Evolutionary conservation across 495 filamentous ascomycete species (phyloP).

Genomic region (Penicilliopsis zonata): DNA sequence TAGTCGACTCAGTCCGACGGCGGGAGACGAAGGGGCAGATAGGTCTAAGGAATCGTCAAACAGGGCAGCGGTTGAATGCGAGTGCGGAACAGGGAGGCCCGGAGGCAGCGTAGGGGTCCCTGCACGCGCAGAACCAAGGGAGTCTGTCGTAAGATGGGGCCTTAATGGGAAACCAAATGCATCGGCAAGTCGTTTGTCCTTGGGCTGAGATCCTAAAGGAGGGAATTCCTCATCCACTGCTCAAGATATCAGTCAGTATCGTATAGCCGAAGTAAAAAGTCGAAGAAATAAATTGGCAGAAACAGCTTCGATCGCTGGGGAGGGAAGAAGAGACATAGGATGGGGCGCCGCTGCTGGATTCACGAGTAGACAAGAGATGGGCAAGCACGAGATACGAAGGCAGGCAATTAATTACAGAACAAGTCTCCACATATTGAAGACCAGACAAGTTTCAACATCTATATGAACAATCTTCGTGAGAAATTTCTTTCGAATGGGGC

Average conservation of each 20-base stretch:
- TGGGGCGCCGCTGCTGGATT: neutral
- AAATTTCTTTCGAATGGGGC: constrained; percentile 41
- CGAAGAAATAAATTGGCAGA: constrained; percentile 1
- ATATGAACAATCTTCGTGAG: constrained; percentile 38
- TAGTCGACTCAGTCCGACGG: constrained; percentile 16
- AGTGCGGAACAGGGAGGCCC: constrained; percentile 47
- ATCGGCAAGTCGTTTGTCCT: constrained; percentile 25
- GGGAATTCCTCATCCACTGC: constrained; percentile 42
- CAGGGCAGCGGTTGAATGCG: constrained; percentile 33
- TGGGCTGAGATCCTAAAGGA: constrained; percentile 28
- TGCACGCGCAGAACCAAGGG: constrained; percentile 21
- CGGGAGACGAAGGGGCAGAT: constrained; percentile 22
- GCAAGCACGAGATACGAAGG: constrained; percentile 17
- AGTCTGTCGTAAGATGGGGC: constrained; percentile 25
- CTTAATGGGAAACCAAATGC: constrained; percentile 34
- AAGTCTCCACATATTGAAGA: constrained; percentile 9
- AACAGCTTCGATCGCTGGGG: neutral
- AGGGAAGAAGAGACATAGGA: neutral
- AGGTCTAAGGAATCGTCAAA: constrained; percentile 23
- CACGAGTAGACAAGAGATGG: constrained; percentile 8
- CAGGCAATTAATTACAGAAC: constrained; percentile 27
- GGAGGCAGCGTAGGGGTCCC: constrained; percentile 53
- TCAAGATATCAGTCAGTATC: too few relatives aligned
- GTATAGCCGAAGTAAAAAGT: constrained; percentile 5
- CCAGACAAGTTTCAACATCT: constrained; percentile 29